Percentiles rank a stretch among this genome's conserved stretches.
These are phyloP conservation scores for Saccharomycopsis oosterbeekiorum DNA, from an alignment of 805 yeast genomes.

Conservation along the genomic window DNA sequence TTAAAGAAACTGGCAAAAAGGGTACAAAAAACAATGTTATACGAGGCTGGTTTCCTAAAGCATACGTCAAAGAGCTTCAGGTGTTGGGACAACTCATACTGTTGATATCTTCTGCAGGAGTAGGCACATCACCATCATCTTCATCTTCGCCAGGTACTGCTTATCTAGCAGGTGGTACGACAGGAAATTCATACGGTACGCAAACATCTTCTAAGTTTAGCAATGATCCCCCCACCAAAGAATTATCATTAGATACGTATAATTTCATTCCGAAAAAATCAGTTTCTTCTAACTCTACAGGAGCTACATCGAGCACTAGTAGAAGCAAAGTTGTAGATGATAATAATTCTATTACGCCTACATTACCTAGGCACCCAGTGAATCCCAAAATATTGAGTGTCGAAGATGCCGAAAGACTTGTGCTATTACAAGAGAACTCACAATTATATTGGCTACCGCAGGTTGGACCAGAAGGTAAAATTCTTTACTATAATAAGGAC, in stretches of 20 bases:
- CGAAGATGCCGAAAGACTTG: conserved; percentile 11
- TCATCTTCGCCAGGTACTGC: background rate
- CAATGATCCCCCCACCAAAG: background rate
- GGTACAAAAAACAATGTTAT: conserved; percentile 22
- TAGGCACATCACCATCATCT: conserved; percentile 25
- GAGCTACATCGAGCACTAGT: background rate
- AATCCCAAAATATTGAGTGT: conserved; percentile 10
- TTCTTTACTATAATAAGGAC: conserved; percentile 51
- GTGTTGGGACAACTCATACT: conserved; percentile 20
- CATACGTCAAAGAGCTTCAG: conserved; percentile 34
- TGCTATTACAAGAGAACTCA: background rate
- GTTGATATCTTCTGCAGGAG: conserved; percentile 7
- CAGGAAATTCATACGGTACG: background rate
- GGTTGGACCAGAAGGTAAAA: conserved; percentile 42
- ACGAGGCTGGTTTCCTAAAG: conserved; percentile 82
- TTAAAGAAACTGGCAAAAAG: conserved; percentile 28
- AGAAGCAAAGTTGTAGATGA: background rate
- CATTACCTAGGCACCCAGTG: background rate
- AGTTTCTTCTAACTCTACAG: background rate
- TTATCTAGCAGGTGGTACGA: conserved; percentile 24
- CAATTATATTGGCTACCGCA: conserved; percentile 47
- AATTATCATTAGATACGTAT: background rate
- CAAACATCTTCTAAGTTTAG: background rate
- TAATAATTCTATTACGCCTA: background rate
- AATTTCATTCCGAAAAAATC: background rate